phyloP scores from a whole-genome alignment of 306 rosid species.

The Prunus salicina region DNA sequence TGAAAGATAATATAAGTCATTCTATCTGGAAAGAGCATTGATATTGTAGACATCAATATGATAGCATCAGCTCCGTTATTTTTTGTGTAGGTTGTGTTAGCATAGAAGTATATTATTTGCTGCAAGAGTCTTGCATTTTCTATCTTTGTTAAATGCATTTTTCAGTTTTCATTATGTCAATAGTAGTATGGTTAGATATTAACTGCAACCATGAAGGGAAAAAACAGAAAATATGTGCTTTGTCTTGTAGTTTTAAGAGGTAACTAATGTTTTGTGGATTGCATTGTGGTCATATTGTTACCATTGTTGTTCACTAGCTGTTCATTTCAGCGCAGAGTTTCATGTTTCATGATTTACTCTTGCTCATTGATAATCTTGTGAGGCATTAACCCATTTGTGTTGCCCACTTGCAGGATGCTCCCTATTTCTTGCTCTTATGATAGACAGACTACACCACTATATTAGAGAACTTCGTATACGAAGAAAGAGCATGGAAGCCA shows the following conservation, averaged over 20 bases:
- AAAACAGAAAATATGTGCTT: neutral
- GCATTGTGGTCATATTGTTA: neutral
- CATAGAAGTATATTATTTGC: neutral
- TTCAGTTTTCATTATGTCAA: neutral
- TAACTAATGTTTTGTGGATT: neutral
- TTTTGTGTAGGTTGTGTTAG: neutral
- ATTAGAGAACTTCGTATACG: slow-evolving; percentile 76
- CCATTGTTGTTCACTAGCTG: neutral
- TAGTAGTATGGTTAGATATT: neutral
- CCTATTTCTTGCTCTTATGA: slow-evolving; percentile 76
- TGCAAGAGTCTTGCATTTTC: neutral
- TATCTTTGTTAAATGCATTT: neutral
- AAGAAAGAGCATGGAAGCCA: slow-evolving; percentile 81
- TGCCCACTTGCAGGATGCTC: slow-evolving; percentile 60
- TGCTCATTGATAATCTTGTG: slow-evolving; percentile 14
- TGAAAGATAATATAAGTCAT: neutral
- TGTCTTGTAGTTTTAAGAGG: neutral
- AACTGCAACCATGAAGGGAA: neutral
- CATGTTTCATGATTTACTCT: neutral
- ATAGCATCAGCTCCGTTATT: neutral
- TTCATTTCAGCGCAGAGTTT: neutral
- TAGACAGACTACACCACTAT: slow-evolving; percentile 87
- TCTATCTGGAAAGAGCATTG: neutral
- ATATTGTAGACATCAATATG: no score
- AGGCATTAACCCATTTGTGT: slow-evolving; percentile 8